Conservation (phyloP, 176 grass and related monocot species). For the Aegilops sharonensis region DNA sequence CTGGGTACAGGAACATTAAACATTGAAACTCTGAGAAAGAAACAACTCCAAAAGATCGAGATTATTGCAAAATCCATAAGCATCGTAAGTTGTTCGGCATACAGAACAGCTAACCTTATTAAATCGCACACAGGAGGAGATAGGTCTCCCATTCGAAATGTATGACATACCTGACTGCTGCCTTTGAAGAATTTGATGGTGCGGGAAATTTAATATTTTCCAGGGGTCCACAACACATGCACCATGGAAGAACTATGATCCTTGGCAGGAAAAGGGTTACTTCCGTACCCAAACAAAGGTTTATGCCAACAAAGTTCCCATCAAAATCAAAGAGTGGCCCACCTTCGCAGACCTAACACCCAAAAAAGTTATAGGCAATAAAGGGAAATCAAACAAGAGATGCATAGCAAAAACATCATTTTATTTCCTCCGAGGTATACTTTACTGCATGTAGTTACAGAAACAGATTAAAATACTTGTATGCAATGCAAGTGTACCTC, state of each 20-base stretch:
- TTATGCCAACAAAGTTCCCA: constrained; percentile 21
- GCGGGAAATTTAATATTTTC: neutral
- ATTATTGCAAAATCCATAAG: neutral
- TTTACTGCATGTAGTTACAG: neutral
- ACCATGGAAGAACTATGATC: neutral
- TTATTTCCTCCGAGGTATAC: neutral
- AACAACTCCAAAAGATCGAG: neutral
- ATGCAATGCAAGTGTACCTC: constrained; percentile 18
- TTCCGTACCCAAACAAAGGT: neutral
- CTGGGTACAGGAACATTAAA: neutral
- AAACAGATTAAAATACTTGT: neutral
- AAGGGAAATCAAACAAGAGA: neutral
- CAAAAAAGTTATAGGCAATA: neutral
- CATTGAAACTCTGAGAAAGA: neutral
- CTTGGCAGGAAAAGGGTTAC: neutral
- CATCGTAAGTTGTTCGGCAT: neutral
- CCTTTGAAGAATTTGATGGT: neutral
- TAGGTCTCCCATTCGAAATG: neutral
- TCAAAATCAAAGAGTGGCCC: constrained; percentile 13
- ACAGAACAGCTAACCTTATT: neutral
- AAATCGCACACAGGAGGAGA: neutral
- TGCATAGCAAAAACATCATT: constrained; percentile 1
- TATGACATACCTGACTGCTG: neutral
- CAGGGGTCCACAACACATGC: neutral
- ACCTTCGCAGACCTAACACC: constrained; percentile 22